Conservation (phyloP, 2,329 filamentous ascomycete species). For the Ceratocystis huliohia region DNA sequence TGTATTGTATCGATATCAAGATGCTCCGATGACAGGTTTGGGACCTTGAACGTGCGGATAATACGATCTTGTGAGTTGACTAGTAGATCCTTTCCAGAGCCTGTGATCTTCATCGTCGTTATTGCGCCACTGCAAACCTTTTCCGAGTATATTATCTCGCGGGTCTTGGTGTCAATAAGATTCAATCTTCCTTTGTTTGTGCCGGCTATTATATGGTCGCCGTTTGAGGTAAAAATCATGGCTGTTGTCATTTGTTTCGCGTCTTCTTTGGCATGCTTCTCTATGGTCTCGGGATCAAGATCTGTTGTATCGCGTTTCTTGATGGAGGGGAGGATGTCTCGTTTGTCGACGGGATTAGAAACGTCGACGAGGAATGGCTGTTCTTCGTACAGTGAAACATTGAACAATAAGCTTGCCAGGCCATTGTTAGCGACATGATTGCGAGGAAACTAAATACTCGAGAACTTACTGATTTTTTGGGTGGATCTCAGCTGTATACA, state of each 20-base stretch:
- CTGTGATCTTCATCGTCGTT: constrained; percentile 70
- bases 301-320: constrained; percentile 63
- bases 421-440: constrained; percentile 22
- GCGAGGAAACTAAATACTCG: background rate
- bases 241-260: constrained; percentile 92
- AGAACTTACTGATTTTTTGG: constrained; percentile 63
- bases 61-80: constrained; percentile 92
- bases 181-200: constrained; percentile 96
- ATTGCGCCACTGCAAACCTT: constrained; percentile 80
- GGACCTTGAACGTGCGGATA: constrained; percentile 82
- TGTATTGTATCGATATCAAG: constrained; percentile 77
- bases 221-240: constrained; percentile 72
- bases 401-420: constrained; percentile 57
- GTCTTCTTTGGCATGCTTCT: constrained; percentile 83
- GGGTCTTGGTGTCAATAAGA: constrained; percentile 73
- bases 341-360: constrained; percentile 54
- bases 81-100: constrained; percentile 72
- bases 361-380: constrained; percentile 80
- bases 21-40: constrained; percentile 55
- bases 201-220: constrained; percentile 79
- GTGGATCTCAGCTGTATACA: constrained; percentile 92
- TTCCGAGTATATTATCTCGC: constrained; percentile 75
- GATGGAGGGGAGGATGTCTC: constrained; percentile 66
- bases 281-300: constrained; percentile 54
- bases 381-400: constrained; percentile 87